Evolutionary conservation across 2,329 filamentous ascomycete genomes (phyloP).

Genomic region (Penicillium brasilianum): DNA sequence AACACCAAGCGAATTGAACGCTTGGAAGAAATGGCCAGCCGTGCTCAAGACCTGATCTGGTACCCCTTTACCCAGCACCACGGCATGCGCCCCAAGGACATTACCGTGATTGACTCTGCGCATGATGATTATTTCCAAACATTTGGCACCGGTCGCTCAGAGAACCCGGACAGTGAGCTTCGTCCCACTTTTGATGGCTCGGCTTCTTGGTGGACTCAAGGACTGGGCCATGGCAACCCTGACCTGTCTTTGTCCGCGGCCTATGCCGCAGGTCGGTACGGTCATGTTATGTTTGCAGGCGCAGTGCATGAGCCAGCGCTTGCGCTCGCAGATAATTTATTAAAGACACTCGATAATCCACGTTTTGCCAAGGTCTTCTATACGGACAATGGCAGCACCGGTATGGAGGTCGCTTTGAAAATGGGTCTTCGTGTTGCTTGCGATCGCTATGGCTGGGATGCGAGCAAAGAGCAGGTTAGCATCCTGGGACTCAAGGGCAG

Average conservation of each 20-base stretch:
- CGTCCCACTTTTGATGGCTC: constrained; percentile 79
- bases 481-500: constrained; percentile 78
- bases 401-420: constrained; percentile 81
- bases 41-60: constrained; percentile 73
- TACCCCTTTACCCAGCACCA: constrained; percentile 87
- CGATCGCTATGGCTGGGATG: constrained; percentile 68
- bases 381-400: constrained; percentile 83
- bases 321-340: constrained; percentile 67
- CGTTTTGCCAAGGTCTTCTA: constrained; percentile 76
- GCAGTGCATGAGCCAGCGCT: constrained; percentile 80
- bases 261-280: constrained; percentile 81
- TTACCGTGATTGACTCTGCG: constrained; percentile 79
- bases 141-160: constrained; percentile 37
- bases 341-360: constrained; percentile 65
- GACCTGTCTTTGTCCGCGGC: constrained; percentile 74
- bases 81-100: constrained; percentile 63
- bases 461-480: constrained; percentile 62
- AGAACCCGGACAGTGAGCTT: constrained; percentile 47
- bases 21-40: constrained; percentile 65
- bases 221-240: constrained; percentile 78
- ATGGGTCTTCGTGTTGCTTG: constrained; percentile 77
- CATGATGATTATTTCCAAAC: constrained; percentile 79
- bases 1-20: constrained; percentile 63
- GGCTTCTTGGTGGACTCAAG: constrained; percentile 91
- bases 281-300: constrained; percentile 86